Conservation (phyloP, 2,329 filamentous ascomycete species). For the Ophiostoma piceae region DNA sequence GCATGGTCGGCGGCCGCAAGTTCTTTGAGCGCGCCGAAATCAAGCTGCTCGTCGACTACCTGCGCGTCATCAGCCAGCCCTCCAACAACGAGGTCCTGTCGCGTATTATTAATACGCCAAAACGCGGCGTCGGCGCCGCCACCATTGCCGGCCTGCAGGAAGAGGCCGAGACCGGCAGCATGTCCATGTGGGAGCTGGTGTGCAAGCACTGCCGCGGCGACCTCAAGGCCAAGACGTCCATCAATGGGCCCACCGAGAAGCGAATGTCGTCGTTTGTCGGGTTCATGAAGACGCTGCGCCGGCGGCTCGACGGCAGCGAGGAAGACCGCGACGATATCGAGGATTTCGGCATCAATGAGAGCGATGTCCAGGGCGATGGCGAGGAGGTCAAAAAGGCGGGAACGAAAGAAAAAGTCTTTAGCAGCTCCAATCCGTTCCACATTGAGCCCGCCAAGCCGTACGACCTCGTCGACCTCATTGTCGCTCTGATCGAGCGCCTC, state of each 20-base stretch:
- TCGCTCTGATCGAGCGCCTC: constrained; percentile 57
- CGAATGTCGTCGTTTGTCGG: constrained; percentile 7
- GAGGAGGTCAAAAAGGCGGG: neutral
- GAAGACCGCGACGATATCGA: neutral
- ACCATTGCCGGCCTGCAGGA: constrained; percentile 70
- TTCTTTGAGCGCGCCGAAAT: constrained; percentile 93
- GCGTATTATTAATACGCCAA: constrained; percentile 78
- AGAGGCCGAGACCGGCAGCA: constrained; percentile 65
- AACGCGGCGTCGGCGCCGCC: constrained; percentile 71
- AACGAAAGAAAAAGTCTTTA: neutral
- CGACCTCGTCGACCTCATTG: constrained; percentile 45
- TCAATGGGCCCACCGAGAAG: constrained; percentile 34
- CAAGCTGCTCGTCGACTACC: constrained; percentile 80
- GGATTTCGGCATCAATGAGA: neutral
- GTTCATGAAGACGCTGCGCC: constrained; percentile 16
- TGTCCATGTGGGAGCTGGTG: constrained; percentile 72
- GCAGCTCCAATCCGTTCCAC: neutral
- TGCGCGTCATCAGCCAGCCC: constrained; percentile 77
- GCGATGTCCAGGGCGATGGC: neutral
- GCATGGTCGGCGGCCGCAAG: constrained; percentile 83
- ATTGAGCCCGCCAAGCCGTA: constrained; percentile 2
- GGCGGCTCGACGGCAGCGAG: constrained; percentile 9
- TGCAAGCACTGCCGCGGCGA: constrained; percentile 49
- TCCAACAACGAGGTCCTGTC: constrained; percentile 81
- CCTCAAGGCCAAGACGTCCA: constrained; percentile 44